Conservation (phyloP, 2,329 filamentous ascomycete genomes). For the Trichophyton verrucosum region DNA sequence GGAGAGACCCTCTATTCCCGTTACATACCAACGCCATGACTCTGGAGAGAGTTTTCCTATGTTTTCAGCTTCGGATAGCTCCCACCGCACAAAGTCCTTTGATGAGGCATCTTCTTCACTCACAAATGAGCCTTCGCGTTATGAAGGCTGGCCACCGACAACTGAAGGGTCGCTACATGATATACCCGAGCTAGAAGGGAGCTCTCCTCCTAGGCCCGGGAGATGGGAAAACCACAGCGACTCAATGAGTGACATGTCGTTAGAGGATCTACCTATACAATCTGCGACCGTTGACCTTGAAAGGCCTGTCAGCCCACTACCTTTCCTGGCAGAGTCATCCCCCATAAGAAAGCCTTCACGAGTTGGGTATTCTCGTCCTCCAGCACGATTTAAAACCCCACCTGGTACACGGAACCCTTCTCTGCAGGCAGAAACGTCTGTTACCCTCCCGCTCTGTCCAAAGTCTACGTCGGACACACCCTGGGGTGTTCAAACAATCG, state of each 20-base stretch:
- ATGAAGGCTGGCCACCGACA: conserved; percentile 17
- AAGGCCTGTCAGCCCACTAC: conserved; percentile 29
- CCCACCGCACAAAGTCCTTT: conserved; percentile 38
- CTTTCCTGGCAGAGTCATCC: conserved; percentile 25
- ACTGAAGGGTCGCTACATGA: conserved; percentile 12
- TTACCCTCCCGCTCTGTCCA: conserved; percentile 23
- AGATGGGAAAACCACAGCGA: conserved; percentile 8
- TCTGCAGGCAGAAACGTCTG: conserved; percentile 2
- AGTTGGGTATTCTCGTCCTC: neutral
- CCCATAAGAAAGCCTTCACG: conserved; percentile 4
- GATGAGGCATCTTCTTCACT: conserved; percentile 39
- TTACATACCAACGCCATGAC: conserved; percentile 39
- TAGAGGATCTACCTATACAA: conserved; percentile 19
- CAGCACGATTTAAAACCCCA: neutral
- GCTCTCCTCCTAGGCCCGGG: conserved; percentile 11
- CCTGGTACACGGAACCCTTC: neutral
- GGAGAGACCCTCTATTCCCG: conserved; percentile 21
- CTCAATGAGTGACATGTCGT: conserved; percentile 13
- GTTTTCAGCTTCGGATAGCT: conserved; percentile 51
- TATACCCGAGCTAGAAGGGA: conserved; percentile 13
- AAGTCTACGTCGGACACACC: conserved; percentile 23
- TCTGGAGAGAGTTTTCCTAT: conserved; percentile 52
- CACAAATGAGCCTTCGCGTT: conserved; percentile 16
- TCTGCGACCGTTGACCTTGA: conserved; percentile 30
- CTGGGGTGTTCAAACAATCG: conserved; percentile 29